Conservation (phyloP, 2,329 filamentous ascomycete species). For the Kalmusia sp. region DNA sequence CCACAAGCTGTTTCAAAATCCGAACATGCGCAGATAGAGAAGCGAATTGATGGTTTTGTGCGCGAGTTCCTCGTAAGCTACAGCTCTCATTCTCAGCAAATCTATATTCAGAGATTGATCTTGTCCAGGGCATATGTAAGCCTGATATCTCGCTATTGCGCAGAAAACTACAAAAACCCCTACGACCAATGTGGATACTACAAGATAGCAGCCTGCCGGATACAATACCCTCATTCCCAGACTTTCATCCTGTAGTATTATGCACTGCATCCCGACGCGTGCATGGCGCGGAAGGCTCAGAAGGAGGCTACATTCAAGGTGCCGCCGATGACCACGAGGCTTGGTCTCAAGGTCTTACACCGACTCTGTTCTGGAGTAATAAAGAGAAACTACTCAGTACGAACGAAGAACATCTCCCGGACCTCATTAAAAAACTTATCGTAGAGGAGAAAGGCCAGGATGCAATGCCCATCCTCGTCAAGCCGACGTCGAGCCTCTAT, state of each 20-base stretch:
- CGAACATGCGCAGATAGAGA: constrained; percentile 79
- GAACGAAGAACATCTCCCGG: constrained; percentile 69
- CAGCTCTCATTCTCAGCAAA: constrained; percentile 12
- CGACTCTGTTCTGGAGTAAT: constrained; percentile 80
- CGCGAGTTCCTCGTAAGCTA: constrained; percentile 56
- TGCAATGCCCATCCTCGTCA: constrained; percentile 47
- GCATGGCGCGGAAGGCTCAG: constrained; percentile 70
- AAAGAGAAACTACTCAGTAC: constrained; percentile 65
- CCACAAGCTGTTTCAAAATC: constrained; percentile 74
- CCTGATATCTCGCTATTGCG: constrained; percentile 65
- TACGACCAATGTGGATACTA: constrained; percentile 82
- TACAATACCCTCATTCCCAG: constrained; percentile 56
- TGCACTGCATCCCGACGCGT: constrained; percentile 83
- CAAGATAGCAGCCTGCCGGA: constrained; percentile 64
- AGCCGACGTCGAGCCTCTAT: constrained; percentile 50
- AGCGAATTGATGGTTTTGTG: constrained; percentile 65
- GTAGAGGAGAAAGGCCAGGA: constrained; percentile 17
- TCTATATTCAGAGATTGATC: background rate
- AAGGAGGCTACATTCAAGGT: constrained; percentile 87
- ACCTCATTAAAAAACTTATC: constrained; percentile 56
- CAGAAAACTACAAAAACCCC: constrained; percentile 69
- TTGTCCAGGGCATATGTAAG: constrained; percentile 60
- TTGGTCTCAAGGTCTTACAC: constrained; percentile 84
- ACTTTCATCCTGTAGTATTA: constrained; percentile 77
- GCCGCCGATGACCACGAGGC: constrained; percentile 94